Evolutionary conservation across 2,329 filamentous ascomycete genomes (phyloP).

Genomic region (Xylariaceae sp.): DNA sequence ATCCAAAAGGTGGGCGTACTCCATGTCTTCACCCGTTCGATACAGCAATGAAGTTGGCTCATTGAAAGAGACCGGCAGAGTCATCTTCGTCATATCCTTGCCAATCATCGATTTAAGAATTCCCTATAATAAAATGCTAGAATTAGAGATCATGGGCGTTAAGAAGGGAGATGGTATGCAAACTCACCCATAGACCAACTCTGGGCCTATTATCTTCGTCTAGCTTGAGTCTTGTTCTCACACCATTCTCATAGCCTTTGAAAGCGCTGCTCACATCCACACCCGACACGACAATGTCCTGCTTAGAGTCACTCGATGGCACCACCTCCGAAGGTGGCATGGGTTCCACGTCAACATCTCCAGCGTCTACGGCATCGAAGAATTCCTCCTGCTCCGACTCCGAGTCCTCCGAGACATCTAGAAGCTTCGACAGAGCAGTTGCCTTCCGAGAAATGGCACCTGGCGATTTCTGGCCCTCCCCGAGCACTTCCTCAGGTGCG

Average conservation of each 20-base stretch:
- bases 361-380: constrained; percentile 94
- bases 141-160: neutral
- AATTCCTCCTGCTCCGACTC: constrained; percentile 91
- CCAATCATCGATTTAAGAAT: constrained; percentile 99
- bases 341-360: constrained; percentile 81
- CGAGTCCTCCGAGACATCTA: constrained; percentile 74
- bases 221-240: constrained; percentile 81
- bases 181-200: constrained; percentile 89
- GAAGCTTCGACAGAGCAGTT: constrained; percentile 72
- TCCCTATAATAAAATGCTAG: constrained; percentile 61
- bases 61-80: constrained; percentile 96
- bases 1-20: constrained; percentile 93
- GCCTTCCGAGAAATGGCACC: constrained; percentile 61
- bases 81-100: constrained; percentile 99
- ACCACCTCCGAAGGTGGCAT: constrained; percentile 60
- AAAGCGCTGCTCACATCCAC: constrained; percentile 79
- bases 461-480: constrained; percentile 49
- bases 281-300: constrained; percentile 54
- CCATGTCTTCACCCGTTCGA: constrained; percentile 96
- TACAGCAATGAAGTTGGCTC: constrained; percentile 96
- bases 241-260: constrained; percentile 88
- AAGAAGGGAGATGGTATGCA: neutral
- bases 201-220: constrained; percentile 92
- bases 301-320: constrained; percentile 49
- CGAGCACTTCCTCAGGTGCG: constrained; percentile 45